Base-by-base conservation (phyloP, 176 grass and related monocot species). In the Phoenix roebelenii region DNA sequence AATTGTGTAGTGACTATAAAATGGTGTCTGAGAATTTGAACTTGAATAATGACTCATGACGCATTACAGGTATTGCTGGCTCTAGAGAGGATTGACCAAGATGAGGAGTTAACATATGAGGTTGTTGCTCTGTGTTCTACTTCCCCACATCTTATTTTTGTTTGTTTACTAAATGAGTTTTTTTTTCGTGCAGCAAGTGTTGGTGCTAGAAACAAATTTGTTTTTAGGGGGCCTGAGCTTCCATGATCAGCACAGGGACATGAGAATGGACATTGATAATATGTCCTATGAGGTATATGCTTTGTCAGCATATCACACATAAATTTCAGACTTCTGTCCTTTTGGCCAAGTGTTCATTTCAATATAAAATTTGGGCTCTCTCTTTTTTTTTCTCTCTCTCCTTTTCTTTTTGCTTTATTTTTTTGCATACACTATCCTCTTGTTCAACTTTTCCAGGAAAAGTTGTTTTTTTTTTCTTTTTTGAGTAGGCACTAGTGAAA, bases 181-280 rank as follows among this genome's bases (percentile, higher is more conserved):
- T 50, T 2, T 51, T n/a, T 15, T 61, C 69, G 67, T 66, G 68
- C 77, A 97, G 93, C 87, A 88, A 80, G 59, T 85, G 53, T 63
- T 88, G 57, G 65, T 85, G 35, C 51, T 90, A 51, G 87, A 97
- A 71, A 80, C 92, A 39, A 91, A 90, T 71, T 56, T 88, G 18
- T 69, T 91, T 4, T 66, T 83, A 44, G 66, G 69, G 17, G 72
- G 80, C 18, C 72, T 92, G 50, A 80, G 70, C 54, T 85, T 91
- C 70, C 61, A 80, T 29, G 93, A 97, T 69, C 78, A 78, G 71
- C 78, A 91, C 20, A 85, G 85, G 72, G 93, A 92, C 48, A 76
- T 91, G 93, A 82, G 87, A 74, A 83, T 91, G 93, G 84, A 91
- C 80, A 97, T 97, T 14, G 93, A 97, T 64, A 80, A 80, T 63